Base-by-base conservation (phyloP, 441 rosid species). In the Adansonia madagascariensis region DNA sequence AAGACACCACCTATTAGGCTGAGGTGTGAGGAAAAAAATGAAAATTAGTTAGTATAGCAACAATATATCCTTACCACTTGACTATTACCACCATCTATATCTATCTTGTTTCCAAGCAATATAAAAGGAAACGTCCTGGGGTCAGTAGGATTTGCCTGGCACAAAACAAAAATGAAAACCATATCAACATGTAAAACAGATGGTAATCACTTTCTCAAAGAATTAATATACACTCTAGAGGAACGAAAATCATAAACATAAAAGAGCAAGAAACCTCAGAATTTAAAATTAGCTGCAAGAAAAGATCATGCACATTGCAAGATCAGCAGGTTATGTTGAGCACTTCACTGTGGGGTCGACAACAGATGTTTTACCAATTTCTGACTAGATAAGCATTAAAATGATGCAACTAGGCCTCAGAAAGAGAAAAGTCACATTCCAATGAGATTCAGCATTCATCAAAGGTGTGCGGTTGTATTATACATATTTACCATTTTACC, bases 1-100 rank as follows among this genome's bases (percentile, higher is more conserved):
- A 31, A 31, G 35, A 31, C 35, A 31, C 0, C 0, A 3, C 35
- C 3, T 31, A 0, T 31, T 31, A 31, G 35, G 35, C 35, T 2
- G 35, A 31, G 35, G 3, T 0, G 31, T 31, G 35, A 31, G 35
- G 35, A 60, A 9, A 11, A 49, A 49, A 2, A 24, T 24, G 60
- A 63, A 15, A 60, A 61, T n/a, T 11, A 43, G 50, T 63, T 50
- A 70, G 77, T 3, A 11, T 5, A 15, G 43, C 43, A 64, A 52
- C 15, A 55, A 39, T 65, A 66, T 68, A 64, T 72, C 35, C 92
- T 86, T 86, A 95, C 99, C 94, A 90, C 97, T 83, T 97, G 90
- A 78, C 97, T 95, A 74, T 94, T 95, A 79, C 99, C 99, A 74
- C 98, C 99, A 89, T 95, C 99, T 62, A 95, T 86, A 68, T 94